phyloP scores from a whole-genome alignment of 306 rosid genomes.

The Gynostemma pentaphyllum region DNA sequence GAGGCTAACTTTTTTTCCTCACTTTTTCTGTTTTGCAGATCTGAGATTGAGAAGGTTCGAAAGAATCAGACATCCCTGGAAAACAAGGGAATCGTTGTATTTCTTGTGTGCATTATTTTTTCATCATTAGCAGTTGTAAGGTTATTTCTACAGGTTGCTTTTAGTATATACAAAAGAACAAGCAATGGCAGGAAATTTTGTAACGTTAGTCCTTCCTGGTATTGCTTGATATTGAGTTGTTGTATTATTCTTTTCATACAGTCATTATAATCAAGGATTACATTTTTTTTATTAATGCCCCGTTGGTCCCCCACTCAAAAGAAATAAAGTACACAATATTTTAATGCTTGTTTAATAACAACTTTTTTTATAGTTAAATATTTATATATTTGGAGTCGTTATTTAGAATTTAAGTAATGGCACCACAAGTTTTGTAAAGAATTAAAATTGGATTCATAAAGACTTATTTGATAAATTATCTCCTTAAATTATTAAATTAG shows the following conservation, averaged over 20 bases:
- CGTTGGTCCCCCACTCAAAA: background rate
- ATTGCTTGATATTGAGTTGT: constrained; percentile 50
- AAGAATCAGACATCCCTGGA: constrained; percentile 59
- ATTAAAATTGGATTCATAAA: too few species aligned
- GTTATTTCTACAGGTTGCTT: constrained; percentile 33
- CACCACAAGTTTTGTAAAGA: too few species aligned
- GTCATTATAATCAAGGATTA: constrained; percentile 25
- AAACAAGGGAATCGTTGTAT: constrained; percentile 48
- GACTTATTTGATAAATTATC: too few species aligned
- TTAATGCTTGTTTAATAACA: too few species aligned
- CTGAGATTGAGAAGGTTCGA: constrained; percentile 51
- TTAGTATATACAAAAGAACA: constrained; percentile 34
- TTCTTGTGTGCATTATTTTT: constrained; percentile 48
- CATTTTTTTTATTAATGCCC: background rate
- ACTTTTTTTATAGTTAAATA: too few species aligned
- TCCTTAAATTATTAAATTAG: too few species aligned
- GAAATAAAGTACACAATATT: too few species aligned
- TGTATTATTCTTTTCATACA: constrained; percentile 47
- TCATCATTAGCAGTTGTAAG: constrained; percentile 38
- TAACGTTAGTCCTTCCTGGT: constrained; percentile 54
- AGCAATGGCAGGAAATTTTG: constrained; percentile 53
- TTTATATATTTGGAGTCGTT: too few species aligned
- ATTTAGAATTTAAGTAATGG: too few species aligned
- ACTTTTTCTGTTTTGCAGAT: constrained; percentile 45
- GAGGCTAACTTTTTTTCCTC: background rate